Evolutionary conservation across 2,329 filamentous ascomycete species (phyloP).

Genomic region (Aspergillus transmontanensis): DNA sequence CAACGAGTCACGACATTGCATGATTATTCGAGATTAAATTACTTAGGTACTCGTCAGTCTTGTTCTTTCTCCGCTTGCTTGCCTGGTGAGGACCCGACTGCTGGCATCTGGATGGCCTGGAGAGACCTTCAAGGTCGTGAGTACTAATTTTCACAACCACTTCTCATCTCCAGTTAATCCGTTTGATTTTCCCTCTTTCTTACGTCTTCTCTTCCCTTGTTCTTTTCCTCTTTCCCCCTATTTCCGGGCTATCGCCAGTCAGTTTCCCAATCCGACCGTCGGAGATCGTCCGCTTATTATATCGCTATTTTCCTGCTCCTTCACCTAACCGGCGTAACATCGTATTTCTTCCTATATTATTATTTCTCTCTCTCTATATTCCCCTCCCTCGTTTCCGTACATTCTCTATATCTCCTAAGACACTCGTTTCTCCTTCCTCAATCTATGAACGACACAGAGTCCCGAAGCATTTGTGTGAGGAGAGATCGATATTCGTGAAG

Average conservation of each 20-base stretch:
- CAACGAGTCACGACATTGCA: conserved; percentile 16
- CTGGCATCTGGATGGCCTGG: conserved; percentile 1
- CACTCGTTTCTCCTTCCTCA: conserved; percentile 1
- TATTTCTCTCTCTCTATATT: conserved; percentile 4
- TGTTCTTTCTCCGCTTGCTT: background rate
- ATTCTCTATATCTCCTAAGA: background rate
- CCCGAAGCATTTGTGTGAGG: conserved; percentile 10
- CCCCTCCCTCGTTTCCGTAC: background rate
- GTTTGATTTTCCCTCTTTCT: conserved; percentile 1
- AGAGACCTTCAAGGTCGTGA: background rate
- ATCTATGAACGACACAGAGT: conserved; percentile 21
- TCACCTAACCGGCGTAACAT: background rate
- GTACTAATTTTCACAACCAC: background rate
- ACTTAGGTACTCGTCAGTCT: background rate
- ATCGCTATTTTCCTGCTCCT: conserved; percentile 5
- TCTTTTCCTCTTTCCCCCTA: background rate
- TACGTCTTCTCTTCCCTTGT: background rate
- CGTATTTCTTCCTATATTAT: background rate
- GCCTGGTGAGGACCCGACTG: background rate
- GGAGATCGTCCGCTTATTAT: conserved; percentile 16
- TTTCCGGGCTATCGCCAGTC: conserved; percentile 6
- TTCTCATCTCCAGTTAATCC: background rate
- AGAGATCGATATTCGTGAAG: conserved; percentile 18
- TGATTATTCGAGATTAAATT: conserved; percentile 13
- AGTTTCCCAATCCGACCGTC: conserved; percentile 9